phyloP scores from a whole-genome alignment of 176 grass and related monocot species.

The Hordeum marinum region DNA sequence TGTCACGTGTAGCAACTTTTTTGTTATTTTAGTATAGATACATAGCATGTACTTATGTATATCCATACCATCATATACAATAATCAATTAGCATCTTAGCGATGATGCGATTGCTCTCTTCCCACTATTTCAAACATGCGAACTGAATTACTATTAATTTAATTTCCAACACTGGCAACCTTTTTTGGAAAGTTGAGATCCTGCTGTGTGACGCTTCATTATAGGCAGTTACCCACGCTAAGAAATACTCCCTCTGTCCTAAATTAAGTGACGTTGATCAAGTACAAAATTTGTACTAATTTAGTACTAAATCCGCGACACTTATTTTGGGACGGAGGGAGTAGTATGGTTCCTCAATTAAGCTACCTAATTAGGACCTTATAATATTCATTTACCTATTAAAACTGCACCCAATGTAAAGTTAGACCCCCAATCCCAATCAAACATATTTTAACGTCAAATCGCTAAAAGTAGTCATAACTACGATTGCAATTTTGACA shows the following conservation, averaged over 20 bases:
- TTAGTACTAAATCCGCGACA: too few species aligned
- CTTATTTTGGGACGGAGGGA: too few species aligned
- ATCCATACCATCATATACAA: neutral
- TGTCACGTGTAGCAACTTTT: neutral
- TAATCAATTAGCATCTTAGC: neutral
- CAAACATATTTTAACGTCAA: neutral
- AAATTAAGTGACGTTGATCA: too few species aligned
- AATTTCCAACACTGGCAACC: neutral
- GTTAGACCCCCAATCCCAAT: neutral
- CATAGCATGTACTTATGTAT: conserved; percentile 11
- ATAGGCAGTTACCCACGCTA: neutral
- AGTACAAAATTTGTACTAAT: too few species aligned
- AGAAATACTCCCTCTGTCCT: too few species aligned
- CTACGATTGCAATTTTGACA: neutral
- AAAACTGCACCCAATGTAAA: neutral
- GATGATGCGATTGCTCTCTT: neutral
- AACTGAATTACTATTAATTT: neutral
- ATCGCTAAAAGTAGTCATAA: neutral
- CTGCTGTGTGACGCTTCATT: too few species aligned
- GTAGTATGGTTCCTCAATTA: neutral
- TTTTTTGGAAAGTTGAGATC: neutral
- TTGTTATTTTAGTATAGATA: neutral
- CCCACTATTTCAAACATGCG: neutral
- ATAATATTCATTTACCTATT: neutral
- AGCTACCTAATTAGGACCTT: neutral